These are phyloP conservation scores for Gastroboletus turbinatus DNA, from an alignment of 1,284 basidiomycete genomes.

Conservation along the genomic window DNA sequence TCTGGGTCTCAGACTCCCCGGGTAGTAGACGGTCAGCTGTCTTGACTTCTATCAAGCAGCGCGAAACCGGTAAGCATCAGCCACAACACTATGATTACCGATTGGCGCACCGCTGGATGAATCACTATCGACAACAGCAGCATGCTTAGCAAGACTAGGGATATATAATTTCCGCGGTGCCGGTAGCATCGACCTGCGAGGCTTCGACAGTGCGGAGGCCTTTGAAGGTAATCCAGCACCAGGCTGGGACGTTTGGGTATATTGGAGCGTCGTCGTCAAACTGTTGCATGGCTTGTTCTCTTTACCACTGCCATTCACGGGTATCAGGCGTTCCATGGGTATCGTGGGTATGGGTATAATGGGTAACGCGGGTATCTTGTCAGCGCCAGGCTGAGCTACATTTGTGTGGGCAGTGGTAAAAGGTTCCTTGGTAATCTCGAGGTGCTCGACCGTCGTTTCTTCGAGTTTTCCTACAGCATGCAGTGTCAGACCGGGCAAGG, in stretches of 20 bases:
- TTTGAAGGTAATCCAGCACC: constrained; percentile 7
- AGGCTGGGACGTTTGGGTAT: background rate
- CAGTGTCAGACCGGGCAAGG: background rate
- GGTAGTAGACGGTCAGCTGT: background rate
- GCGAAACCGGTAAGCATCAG: constrained; percentile 8
- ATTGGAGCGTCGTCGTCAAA: constrained; percentile 8
- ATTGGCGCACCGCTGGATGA: constrained; percentile 7
- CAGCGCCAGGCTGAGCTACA: constrained; percentile 7
- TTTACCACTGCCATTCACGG: constrained; percentile 13
- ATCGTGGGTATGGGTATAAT: constrained; percentile 7
- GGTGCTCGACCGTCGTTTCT: background rate
- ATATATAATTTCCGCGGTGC: constrained; percentile 6
- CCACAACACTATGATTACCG: background rate
- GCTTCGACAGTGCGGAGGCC: background rate
- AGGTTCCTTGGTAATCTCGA: background rate
- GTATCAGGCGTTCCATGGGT: constrained; percentile 5
- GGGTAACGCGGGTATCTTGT: constrained; percentile 7
- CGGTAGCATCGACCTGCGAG: constrained; percentile 13
- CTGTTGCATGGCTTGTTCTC: constrained; percentile 18
- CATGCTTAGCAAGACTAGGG: background rate
- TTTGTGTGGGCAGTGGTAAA: background rate
- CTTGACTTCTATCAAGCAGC: constrained; percentile 10
- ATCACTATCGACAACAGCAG: background rate
- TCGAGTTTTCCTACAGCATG: background rate
- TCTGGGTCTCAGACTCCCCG: constrained; percentile 16